Conservation (phyloP, 441 rosid species). For the Pelargonium citronellum region DNA sequence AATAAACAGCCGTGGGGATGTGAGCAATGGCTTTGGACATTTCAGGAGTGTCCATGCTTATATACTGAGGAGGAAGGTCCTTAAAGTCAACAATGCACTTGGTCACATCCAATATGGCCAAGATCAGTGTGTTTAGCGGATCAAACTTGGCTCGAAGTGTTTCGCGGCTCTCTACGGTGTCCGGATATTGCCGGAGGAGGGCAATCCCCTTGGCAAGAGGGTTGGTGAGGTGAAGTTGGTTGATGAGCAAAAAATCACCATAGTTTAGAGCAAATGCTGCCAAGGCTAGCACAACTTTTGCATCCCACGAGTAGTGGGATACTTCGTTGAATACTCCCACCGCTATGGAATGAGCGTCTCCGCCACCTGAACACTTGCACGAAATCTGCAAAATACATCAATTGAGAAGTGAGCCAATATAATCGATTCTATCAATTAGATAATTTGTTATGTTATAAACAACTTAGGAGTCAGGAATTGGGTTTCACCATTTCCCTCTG, state of each 20-base stretch:
- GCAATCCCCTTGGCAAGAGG: slow-evolving; percentile 41
- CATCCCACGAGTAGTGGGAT: slow-evolving; percentile 35
- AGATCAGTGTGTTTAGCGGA: slow-evolving; percentile 25
- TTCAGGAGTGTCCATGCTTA: slow-evolving; percentile 28
- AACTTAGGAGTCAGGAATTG: too few species aligned
- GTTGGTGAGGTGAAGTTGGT: slow-evolving; percentile 37
- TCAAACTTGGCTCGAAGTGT: slow-evolving; percentile 31
- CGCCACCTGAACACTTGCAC: slow-evolving; percentile 33
- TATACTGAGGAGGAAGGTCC: slow-evolving; percentile 36
- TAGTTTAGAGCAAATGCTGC: slow-evolving; percentile 39
- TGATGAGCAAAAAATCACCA: slow-evolving; percentile 44
- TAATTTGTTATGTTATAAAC: too few species aligned
- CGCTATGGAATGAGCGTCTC: slow-evolving; percentile 36
- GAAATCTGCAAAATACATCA: slow-evolving; percentile 25
- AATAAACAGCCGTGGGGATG: slow-evolving; percentile 42
- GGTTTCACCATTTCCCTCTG: too few species aligned
- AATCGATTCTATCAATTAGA: too few species aligned
- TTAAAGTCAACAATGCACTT: slow-evolving; percentile 36
- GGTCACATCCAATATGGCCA: slow-evolving; percentile 31
- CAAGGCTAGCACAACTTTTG: slow-evolving; percentile 39
- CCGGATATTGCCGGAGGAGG: slow-evolving; percentile 38
- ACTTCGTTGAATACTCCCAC: slow-evolving; percentile 32
- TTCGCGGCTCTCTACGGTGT: slow-evolving; percentile 21
- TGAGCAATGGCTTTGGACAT: slow-evolving; percentile 25
- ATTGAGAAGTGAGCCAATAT: too few species aligned